Percentiles rank a stretch among this genome's conserved stretches.
Conservation (phyloP, 805 yeast genomes). For the Candida quercuum region DNA sequence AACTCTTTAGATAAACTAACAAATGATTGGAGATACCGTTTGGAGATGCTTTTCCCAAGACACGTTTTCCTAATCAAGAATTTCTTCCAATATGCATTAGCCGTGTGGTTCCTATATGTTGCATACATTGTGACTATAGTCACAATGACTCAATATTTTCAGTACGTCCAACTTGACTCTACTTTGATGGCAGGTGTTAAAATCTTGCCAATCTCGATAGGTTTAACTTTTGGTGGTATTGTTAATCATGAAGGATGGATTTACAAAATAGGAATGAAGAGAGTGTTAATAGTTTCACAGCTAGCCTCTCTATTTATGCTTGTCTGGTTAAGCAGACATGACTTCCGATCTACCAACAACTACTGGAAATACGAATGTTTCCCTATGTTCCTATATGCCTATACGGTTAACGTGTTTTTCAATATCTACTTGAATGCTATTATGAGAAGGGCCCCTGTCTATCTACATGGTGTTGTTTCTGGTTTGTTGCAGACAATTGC, state of each 20-base stretch:
- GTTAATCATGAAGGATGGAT: constrained; percentile 19
- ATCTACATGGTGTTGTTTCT: constrained; percentile 34
- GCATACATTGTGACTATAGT: constrained; percentile 18
- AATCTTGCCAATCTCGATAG: constrained; percentile 29
- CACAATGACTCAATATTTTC: constrained; percentile 23
- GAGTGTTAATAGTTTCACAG: constrained; percentile 12
- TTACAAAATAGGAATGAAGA: constrained; percentile 20
- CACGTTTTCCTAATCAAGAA: constrained; percentile 24
- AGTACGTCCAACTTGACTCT: constrained; percentile 22
- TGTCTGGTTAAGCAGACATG: constrained; percentile 22
- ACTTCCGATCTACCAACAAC: constrained; percentile 9
- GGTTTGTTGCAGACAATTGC: constrained; percentile 33
- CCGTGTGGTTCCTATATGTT: constrained; percentile 18
- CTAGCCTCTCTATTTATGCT: constrained; percentile 12
- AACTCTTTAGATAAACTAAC: neutral
- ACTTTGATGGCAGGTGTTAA: constrained; percentile 33
- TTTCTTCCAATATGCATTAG: constrained; percentile 19
- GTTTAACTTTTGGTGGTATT: constrained; percentile 24
- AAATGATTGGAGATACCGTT: constrained; percentile 11
- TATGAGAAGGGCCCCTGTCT: constrained; percentile 29
- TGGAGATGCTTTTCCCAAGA: constrained; percentile 25
- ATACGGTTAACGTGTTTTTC: constrained; percentile 27
- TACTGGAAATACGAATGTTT: constrained; percentile 29
- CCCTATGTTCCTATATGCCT: constrained; percentile 21
- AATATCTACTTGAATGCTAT: constrained; percentile 29